Base-by-base conservation (phyloP, 1,284 basidiomycete species). In the Sphaerobolus stellatus region DNA sequence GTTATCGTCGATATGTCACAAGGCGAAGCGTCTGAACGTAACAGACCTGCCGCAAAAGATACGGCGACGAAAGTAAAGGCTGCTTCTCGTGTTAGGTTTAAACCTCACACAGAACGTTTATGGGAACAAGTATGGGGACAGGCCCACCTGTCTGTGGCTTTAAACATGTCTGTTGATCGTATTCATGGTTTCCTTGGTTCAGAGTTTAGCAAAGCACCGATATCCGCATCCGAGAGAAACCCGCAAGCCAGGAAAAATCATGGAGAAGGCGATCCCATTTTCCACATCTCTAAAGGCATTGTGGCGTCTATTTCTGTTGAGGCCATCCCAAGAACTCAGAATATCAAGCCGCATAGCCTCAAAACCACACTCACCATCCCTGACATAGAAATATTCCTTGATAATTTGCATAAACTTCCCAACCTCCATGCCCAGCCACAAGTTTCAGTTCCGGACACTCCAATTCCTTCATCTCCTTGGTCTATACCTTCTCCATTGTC, bases 101-200 rank as follows among this genome's bases (percentile, higher is more conserved):
- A 75, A 43, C 77, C 75, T 50, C 83, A 86, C 59, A 72, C 87
- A 47, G 75, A 72, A 14, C 74, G 85, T 54, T 82, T 86, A 36
- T 79, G 86, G 75, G 82, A 86, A 54, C 75, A 81, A 48, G 86
- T 85, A 27, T 80, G 85, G 74, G 86, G 83, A 22, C 76, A 75
- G 47, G 83, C 80, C 40, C 77, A 77, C 55, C 85, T 82, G 25
- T 75, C 73, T 18, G 77, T 78, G 2, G 75, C 74, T 2, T 64
- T 87, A 47, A 71, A 75, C 36, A 66, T 90, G 28, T 76, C 71
- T 34, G 63, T 86, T 45, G 71, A 72, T 44, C 74, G 78, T 50
- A 66, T 88, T 29, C 65, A 71, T 48, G 82, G 81, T 6, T 75
- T 66, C 41, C 75, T 70, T 57, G 51, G 50, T 40, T 65, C 68